Evolutionary conservation across 352 stramenopile genomes (phyloP).

Genomic region (Globisporangium viniferum): DNA sequence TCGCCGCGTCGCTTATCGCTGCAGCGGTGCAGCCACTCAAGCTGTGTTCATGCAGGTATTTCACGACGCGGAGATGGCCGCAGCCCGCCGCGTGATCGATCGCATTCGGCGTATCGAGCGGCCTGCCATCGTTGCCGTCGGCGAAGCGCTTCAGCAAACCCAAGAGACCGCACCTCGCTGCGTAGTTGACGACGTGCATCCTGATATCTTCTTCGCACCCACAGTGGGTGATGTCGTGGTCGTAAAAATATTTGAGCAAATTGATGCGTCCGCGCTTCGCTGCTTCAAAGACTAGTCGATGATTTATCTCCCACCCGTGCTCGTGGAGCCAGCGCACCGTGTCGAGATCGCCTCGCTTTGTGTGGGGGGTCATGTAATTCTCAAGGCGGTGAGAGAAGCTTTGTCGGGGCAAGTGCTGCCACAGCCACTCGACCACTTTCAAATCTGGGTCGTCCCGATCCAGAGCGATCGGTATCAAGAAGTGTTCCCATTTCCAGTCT

Average conservation of each 20-base stretch:
- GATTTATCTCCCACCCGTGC: neutral
- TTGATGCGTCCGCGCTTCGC: neutral
- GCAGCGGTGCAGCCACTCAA: neutral
- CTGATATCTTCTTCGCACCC: neutral
- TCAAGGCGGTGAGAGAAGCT: too few species aligned
- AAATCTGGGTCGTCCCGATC: neutral
- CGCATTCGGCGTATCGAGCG: neutral
- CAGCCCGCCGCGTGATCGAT: neutral
- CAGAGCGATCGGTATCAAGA: neutral
- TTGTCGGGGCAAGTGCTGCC: too few species aligned
- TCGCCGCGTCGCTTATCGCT: neutral
- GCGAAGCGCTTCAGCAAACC: neutral
- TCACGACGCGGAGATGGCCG: neutral
- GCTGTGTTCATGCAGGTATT: neutral
- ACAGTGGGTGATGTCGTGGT: neutral
- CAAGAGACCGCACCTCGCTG: neutral
- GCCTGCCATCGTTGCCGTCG: neutral
- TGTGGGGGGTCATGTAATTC: neutral
- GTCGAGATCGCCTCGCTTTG: neutral
- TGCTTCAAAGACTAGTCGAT: neutral
- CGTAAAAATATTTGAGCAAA: neutral
- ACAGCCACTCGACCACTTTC: neutral
- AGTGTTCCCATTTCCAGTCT: neutral
- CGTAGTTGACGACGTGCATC: neutral
- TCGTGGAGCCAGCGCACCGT: neutral